Evolutionary conservation across 2,329 filamentous ascomycete genomes (phyloP).

Genomic region (Cadophora luteo-olivacea): DNA sequence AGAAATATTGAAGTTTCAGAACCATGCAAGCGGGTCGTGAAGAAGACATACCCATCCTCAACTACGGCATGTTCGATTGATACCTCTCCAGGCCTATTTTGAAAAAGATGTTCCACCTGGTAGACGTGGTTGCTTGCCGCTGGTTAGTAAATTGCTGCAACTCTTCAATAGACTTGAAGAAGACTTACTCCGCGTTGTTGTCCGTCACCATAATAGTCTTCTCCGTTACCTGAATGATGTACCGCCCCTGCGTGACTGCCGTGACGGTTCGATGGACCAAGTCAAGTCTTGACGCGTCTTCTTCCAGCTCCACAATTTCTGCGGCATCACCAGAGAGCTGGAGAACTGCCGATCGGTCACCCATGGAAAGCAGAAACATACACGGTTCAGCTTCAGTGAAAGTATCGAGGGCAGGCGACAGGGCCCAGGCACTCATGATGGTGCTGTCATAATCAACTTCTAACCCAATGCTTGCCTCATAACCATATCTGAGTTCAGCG

Average conservation of each 20-base stretch:
- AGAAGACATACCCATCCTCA: slow-evolving; percentile 35
- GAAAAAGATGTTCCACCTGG: slow-evolving; percentile 28
- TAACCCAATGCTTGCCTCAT: slow-evolving; percentile 70
- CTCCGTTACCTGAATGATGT: slow-evolving; percentile 62
- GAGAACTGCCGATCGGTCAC: slow-evolving; percentile 45
- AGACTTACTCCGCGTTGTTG: slow-evolving; percentile 32
- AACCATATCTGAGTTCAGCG: slow-evolving; percentile 72
- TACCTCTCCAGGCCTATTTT: slow-evolving; percentile 14
- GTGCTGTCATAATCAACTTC: slow-evolving; percentile 58
- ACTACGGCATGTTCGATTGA: slow-evolving; percentile 38
- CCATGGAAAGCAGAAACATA: slow-evolving; percentile 41
- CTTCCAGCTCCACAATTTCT: slow-evolving; percentile 51
- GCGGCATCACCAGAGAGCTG: slow-evolving; percentile 56
- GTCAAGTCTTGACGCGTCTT: slow-evolving; percentile 56
- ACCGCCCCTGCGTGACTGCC: slow-evolving; percentile 47
- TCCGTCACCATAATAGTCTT: slow-evolving; percentile 41
- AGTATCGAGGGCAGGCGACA: slow-evolving; percentile 42
- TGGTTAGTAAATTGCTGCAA: slow-evolving; percentile 16
- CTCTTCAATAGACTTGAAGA: not conserved
- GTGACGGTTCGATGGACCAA: slow-evolving; percentile 59
- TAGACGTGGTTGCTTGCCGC: slow-evolving; percentile 27
- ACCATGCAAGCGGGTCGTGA: slow-evolving; percentile 33
- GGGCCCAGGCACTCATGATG: slow-evolving; percentile 60
- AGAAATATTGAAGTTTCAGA: slow-evolving; percentile 27
- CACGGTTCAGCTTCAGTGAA: slow-evolving; percentile 29